Percentiles rank a stretch among this genome's conserved stretches.
Evolutionary conservation across 1,139 yeast species (phyloP).

Genomic region (Lodderomyces orthopsilosis): DNA sequence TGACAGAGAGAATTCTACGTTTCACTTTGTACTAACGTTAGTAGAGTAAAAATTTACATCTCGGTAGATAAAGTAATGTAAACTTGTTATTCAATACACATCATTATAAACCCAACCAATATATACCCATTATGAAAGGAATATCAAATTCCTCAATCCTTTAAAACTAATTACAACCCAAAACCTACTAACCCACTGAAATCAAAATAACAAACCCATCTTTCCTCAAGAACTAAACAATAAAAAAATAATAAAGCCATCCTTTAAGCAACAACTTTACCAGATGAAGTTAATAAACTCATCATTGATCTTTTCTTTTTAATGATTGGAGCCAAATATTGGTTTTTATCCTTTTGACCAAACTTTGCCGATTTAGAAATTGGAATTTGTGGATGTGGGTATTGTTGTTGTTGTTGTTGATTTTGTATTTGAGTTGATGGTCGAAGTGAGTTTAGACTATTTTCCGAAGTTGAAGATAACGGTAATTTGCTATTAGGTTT

Average conservation of each 20-base stretch:
- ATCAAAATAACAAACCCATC: background rate
- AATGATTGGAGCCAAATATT: conserved; percentile 5
- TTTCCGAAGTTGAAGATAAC: conserved; percentile 20
- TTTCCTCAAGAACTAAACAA: too few relatives aligned
- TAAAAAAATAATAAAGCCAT: too few relatives aligned
- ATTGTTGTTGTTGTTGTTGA: background rate
- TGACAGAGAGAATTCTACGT: too few relatives aligned
- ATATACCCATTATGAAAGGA: background rate
- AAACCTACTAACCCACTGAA: too few relatives aligned
- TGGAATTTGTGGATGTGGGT: background rate
- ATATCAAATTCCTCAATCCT: conserved; percentile 1
- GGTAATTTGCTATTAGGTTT: conserved; percentile 16
- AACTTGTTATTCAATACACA: too few relatives aligned
- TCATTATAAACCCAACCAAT: too few relatives aligned
- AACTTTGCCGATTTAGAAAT: conserved; percentile 4
- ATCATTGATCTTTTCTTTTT: conserved; percentile 12
- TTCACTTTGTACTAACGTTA: too few relatives aligned
- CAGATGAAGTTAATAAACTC: conserved; percentile 7
- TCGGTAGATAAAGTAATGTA: too few relatives aligned
- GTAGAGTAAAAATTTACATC: too few relatives aligned
- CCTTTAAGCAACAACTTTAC: conserved; percentile 6
- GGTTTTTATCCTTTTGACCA: conserved; percentile 13
- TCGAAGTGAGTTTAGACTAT: conserved; percentile 4
- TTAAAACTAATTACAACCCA: too few relatives aligned
- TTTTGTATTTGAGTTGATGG: background rate